Conservation (phyloP, 2,329 filamentous ascomycete genomes). For the Penicillium crustosum region DNA sequence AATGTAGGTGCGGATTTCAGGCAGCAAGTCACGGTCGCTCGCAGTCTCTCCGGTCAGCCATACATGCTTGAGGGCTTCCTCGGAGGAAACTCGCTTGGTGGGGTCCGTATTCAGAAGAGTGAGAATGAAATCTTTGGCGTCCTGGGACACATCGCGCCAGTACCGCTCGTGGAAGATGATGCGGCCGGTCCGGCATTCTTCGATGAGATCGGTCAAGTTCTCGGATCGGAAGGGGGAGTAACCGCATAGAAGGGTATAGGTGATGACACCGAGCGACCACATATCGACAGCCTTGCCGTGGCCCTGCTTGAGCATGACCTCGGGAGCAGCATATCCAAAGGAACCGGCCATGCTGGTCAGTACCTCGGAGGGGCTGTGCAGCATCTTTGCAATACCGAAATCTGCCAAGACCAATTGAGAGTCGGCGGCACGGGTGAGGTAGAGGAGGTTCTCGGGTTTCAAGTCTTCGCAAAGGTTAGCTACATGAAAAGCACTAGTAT, state of each 20-base stretch:
- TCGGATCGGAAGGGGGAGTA: constrained; percentile 98
- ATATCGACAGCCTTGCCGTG: constrained; percentile 98
- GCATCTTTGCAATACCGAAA: constrained; percentile 98
- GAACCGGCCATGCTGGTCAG: constrained; percentile 98
- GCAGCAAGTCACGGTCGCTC: constrained; percentile 93
- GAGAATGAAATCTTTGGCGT: constrained; percentile 93
- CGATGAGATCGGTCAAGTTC: constrained; percentile 86
- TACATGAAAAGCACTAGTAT: not conserved
- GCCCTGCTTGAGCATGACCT: constrained; percentile 96
- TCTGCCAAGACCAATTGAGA: constrained; percentile 92
- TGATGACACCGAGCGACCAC: constrained; percentile 99
- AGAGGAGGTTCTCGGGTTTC: constrained; percentile 96
- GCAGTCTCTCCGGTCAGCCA: constrained; percentile 93
- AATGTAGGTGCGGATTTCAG: constrained; percentile 93
- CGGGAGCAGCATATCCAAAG: constrained; percentile 94
- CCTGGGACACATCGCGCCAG: constrained; percentile 94
- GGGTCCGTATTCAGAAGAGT: constrained; percentile 76
- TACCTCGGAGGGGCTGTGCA: constrained; percentile 85
- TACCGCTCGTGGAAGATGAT: constrained; percentile 97
- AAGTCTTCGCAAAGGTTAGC: constrained; percentile 62
- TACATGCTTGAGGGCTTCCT: constrained; percentile 75
- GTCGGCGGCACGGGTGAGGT: constrained; percentile 72
- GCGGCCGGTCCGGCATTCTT: constrained; percentile 80
- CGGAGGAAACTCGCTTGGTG: constrained; percentile 72
- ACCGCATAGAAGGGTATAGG: constrained; percentile 94